A percentile compares a stretch with the other conserved stretches of the same genome.
phyloP scores from a whole-genome alignment of 148 eudicot genomes.

The Cornus kousa region DNA sequence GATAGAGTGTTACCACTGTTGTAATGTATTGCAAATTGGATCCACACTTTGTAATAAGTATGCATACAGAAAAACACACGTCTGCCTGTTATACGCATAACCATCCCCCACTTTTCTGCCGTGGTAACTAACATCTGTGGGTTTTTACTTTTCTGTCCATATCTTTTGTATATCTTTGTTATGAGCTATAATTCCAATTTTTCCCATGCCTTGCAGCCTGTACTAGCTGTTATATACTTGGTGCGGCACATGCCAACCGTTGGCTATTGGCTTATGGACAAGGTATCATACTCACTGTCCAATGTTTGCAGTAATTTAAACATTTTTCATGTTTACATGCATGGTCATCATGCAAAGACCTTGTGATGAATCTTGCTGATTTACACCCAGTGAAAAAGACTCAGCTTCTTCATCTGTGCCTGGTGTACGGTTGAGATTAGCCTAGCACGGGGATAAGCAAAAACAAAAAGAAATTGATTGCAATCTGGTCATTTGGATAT shows the following conservation, averaged over 20 bases:
- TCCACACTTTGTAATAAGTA: not conserved
- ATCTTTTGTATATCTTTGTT: not conserved
- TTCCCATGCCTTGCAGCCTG: slow-evolving; percentile 62
- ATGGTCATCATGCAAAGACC: too few relatives aligned
- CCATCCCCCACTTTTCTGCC: not conserved
- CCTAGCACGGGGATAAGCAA: too few relatives aligned
- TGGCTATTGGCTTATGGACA: slow-evolving; percentile 92
- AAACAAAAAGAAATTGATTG: too few relatives aligned
- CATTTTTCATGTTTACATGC: not conserved
- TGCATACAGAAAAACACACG: not conserved
- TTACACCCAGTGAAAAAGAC: not conserved
- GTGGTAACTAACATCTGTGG: not conserved
- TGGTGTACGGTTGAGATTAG: too few relatives aligned
- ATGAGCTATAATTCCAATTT: slow-evolving; percentile 2
- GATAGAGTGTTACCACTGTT: too few relatives aligned
- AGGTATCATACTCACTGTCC: slow-evolving; percentile 41
- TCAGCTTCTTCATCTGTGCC: too few relatives aligned
- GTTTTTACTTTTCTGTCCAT: not conserved
- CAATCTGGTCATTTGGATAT: too few relatives aligned
- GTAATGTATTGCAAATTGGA: too few relatives aligned
- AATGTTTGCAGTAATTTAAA: not conserved
- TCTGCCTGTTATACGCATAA: not conserved
- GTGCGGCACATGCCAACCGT: slow-evolving; percentile 86
- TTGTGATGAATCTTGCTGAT: not conserved
- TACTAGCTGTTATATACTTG: slow-evolving; percentile 89